Percentiles rank a stretch among this genome's conserved stretches.
Conservation (phyloP, 169 alveolate genomes). For the Eimeria sp. region DNA sequence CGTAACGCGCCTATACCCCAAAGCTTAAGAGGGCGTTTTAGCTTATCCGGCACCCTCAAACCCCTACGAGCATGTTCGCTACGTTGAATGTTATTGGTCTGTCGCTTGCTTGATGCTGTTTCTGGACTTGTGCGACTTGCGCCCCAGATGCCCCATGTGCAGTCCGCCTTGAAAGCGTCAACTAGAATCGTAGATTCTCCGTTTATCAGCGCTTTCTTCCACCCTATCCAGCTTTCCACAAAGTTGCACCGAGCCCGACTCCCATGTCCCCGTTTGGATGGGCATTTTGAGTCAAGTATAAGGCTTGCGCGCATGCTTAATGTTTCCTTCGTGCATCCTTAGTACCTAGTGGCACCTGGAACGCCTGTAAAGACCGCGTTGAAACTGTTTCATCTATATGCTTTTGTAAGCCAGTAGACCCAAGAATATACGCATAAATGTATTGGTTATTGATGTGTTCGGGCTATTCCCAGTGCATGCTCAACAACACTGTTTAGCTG, state of each 20-base stretch:
- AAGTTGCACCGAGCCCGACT: neutral
- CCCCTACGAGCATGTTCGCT: neutral
- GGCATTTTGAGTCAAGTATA: neutral
- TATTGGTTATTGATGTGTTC: neutral
- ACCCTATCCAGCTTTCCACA: too few species aligned
- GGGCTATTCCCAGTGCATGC: neutral
- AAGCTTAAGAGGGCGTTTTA: neutral
- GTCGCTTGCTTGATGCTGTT: neutral
- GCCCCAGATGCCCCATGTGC: too few species aligned
- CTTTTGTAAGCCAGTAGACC: neutral
- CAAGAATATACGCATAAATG: neutral
- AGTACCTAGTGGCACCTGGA: neutral
- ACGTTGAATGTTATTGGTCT: neutral
- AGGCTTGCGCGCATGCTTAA: neutral
- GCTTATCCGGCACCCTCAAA: neutral
- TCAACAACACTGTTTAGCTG: neutral
- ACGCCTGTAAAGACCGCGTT: neutral
- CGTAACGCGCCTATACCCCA: neutral
- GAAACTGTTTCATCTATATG: neutral
- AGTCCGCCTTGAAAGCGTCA: too few species aligned
- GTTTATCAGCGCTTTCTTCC: too few species aligned
- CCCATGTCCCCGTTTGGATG: neutral
- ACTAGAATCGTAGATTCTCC: too few species aligned
- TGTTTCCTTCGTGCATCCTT: neutral
- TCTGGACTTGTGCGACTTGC: too few species aligned